Percentiles rank a stretch among this genome's conserved stretches.
These are phyloP conservation scores for Adenanthera pavonina DNA, from an alignment of 306 rosid genomes.

Conservation along the genomic window DNA sequence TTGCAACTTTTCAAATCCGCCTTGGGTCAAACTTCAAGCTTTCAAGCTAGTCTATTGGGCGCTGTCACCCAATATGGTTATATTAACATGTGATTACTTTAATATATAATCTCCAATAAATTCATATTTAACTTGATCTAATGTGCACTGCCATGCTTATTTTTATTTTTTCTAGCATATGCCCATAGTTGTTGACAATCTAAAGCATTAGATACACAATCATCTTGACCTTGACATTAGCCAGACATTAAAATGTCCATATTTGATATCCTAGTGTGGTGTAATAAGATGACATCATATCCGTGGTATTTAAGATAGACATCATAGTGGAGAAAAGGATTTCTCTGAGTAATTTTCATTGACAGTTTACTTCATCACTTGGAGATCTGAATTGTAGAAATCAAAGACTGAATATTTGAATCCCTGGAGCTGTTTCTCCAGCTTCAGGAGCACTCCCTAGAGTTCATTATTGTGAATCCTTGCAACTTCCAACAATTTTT, in stretches of 20 bases:
- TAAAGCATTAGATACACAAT: background rate
- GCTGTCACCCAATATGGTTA: too few species aligned
- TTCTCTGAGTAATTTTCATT: background rate
- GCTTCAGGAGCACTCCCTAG: background rate
- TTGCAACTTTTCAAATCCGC: too few species aligned
- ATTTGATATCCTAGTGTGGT: background rate
- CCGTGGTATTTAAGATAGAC: background rate
- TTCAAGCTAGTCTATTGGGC: too few species aligned
- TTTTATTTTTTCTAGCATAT: too few species aligned
- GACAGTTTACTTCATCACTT: conserved; percentile 14
- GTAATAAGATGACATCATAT: too few species aligned
- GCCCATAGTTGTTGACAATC: conserved; percentile 31
- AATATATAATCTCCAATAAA: too few species aligned
- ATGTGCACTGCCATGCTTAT: too few species aligned
- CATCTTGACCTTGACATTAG: background rate
- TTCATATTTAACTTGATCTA: too few species aligned
- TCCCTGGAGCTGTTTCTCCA: conserved; percentile 45
- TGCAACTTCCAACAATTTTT: background rate
- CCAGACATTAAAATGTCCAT: too few species aligned
- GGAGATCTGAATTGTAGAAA: conserved; percentile 7
- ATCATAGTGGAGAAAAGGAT: background rate
- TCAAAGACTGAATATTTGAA: conserved; percentile 54
- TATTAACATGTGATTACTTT: too few species aligned
- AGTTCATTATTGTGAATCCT: background rate
- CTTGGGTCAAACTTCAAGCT: too few species aligned